Conservation (phyloP, 2,329 filamentous ascomycete genomes). For the Tympanopsis confertula region DNA sequence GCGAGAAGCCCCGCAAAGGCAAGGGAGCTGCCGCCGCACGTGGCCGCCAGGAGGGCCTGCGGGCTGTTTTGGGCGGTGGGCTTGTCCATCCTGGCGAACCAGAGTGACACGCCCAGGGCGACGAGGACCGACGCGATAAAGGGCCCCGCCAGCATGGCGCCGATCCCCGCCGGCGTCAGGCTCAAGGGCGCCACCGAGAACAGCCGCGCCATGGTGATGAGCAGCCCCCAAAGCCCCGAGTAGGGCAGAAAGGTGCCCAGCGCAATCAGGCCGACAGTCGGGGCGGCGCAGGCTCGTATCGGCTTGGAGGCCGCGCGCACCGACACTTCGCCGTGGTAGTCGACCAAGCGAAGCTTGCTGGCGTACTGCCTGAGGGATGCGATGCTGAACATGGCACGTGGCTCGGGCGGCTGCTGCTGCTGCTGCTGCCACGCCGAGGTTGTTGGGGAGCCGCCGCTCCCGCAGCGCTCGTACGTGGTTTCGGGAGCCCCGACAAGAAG, state of each 20-base stretch:
- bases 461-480: slow-evolving; percentile 34
- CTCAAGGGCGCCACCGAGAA: slow-evolving; percentile 30
- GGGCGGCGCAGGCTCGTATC: slow-evolving; percentile 33
- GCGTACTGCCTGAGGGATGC: slow-evolving; percentile 23
- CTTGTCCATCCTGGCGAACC: neutral
- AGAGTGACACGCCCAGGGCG: slow-evolving; percentile 8
- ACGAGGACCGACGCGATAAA: slow-evolving; percentile 26
- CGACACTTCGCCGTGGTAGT: slow-evolving; percentile 16
- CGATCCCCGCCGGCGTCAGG: slow-evolving; percentile 24
- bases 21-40: slow-evolving; percentile 26
- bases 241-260: slow-evolving; percentile 30
- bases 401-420: slow-evolving; percentile 5
- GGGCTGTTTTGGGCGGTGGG: neutral
- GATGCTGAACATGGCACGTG: slow-evolving; percentile 14
- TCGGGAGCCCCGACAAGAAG: slow-evolving; percentile 37
- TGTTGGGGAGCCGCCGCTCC: slow-evolving; percentile 8
- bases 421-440: slow-evolving; percentile 5
- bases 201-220: slow-evolving; percentile 31
- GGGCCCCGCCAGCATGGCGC: slow-evolving; percentile 30
- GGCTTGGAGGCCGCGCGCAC: slow-evolving; percentile 19
- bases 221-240: slow-evolving; percentile 32
- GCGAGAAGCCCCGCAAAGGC: slow-evolving; percentile 27
- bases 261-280: slow-evolving; percentile 34
- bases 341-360: slow-evolving; percentile 22
- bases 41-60: slow-evolving; percentile 15